Evolutionary conservation across 2,329 filamentous ascomycete species (phyloP).

Genomic region (Alternaria triticimaculans): DNA sequence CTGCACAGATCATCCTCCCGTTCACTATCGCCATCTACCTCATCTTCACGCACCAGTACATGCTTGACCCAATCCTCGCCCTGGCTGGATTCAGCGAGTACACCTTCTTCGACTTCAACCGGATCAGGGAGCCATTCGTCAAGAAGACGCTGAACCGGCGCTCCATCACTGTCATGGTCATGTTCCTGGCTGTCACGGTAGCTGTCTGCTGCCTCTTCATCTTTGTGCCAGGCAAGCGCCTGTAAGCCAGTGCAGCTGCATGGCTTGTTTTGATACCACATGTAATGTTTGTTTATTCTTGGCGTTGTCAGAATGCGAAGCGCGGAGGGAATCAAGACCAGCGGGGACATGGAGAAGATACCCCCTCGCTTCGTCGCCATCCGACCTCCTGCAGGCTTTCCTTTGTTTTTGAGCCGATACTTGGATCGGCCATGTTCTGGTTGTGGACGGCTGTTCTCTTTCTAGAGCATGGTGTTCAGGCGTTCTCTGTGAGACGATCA

Average conservation of each 20-base stretch:
- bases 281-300: constrained; percentile 29
- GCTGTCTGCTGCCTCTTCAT: constrained; percentile 91
- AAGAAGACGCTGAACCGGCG: constrained; percentile 84
- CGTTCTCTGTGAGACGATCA: constrained; percentile 2
- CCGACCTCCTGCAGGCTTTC: constrained; percentile 13
- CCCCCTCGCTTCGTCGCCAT: constrained; percentile 19
- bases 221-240: constrained; percentile 86
- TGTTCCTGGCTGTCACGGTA: constrained; percentile 78
- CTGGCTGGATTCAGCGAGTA: constrained; percentile 93
- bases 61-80: constrained; percentile 88
- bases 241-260: constrained; percentile 54
- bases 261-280: constrained; percentile 10
- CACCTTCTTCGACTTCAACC: constrained; percentile 89
- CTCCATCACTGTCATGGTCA: constrained; percentile 77
- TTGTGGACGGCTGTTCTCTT: constrained; percentile 7
- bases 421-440: constrained; percentile 11
- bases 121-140: constrained; percentile 89
- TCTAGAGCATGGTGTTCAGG: constrained; percentile 16
- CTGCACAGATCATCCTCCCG: constrained; percentile 75
- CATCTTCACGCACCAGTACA: constrained; percentile 83
- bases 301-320: constrained; percentile 12
- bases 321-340: constrained; percentile 10
- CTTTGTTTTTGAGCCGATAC: constrained; percentile 10
- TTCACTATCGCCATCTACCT: constrained; percentile 88
- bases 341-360: constrained; percentile 17